Conservation (phyloP, 495 filamentous ascomycete species). For the Penicillium paradoxum region DNA sequence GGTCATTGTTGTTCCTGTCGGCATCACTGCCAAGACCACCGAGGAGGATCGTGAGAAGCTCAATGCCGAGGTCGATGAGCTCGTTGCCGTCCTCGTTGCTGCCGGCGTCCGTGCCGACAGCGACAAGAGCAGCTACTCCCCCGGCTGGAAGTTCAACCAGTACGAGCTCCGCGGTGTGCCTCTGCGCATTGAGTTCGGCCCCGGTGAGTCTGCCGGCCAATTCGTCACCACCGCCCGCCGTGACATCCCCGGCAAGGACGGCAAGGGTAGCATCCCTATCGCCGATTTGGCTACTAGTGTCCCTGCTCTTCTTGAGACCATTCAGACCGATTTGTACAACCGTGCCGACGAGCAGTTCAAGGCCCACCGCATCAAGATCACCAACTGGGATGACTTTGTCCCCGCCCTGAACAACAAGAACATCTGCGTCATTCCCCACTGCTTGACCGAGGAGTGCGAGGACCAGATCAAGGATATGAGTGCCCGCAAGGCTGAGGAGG, state of each 20-base stretch:
- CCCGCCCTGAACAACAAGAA: conserved; percentile 89
- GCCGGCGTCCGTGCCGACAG: conserved; percentile 64
- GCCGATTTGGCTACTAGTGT: conserved; percentile 63
- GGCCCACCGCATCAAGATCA: conserved; percentile 72
- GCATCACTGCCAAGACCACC: conserved; percentile 78
- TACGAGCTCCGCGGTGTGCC: conserved; percentile 95
- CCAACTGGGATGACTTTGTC: conserved; percentile 83
- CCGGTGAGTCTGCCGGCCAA: conserved; percentile 79
- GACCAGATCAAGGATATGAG: conserved; percentile 90
- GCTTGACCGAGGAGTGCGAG: conserved; percentile 76
- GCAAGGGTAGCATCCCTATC: conserved; percentile 70
- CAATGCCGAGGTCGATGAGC: conserved; percentile 61
- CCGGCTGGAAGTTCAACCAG: conserved; percentile 97
- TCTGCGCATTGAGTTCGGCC: conserved; percentile 89
- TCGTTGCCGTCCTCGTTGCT: conserved; percentile 59
- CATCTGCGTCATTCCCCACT: conserved; percentile 81
- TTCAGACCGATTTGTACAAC: conserved; percentile 80
- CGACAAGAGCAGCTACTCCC: conserved; percentile 81
- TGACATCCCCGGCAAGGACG: conserved; percentile 63
- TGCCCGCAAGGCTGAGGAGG: conserved; percentile 62
- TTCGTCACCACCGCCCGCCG: conserved; percentile 81
- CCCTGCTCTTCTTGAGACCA: conserved; percentile 76
- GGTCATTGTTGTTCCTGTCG: conserved; percentile 86
- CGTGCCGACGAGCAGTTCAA: conserved; percentile 73
- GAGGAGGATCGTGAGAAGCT: conserved; percentile 71